Percentiles rank a stretch among this genome's conserved stretches.
phyloP scores from a whole-genome alignment of 2,329 filamentous ascomycete species.

The Cryoendolithus antarcticus region DNA sequence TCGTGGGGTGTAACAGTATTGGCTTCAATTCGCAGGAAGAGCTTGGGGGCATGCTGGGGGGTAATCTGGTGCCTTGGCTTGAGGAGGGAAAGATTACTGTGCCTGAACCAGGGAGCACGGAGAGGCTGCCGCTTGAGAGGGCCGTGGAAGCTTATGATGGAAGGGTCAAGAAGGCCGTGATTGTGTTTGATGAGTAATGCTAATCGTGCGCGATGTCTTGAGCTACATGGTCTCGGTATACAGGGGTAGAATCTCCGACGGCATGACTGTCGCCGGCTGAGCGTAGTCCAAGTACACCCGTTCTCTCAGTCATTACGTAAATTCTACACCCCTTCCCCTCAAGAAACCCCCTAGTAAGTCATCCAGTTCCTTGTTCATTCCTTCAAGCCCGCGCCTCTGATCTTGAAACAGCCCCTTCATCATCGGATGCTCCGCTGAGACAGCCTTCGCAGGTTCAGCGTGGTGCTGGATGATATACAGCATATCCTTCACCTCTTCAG shows the following conservation, averaged over 20 bases:
- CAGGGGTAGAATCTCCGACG: too few relatives aligned
- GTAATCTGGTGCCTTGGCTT: slow-evolving; percentile 3
- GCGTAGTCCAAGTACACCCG: too few relatives aligned
- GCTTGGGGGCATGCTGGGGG: slow-evolving; percentile 4
- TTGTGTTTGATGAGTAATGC: slow-evolving; percentile 3
- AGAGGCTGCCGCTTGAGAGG: slow-evolving; percentile 2
- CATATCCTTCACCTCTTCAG: slow-evolving; percentile 74
- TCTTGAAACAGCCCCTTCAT: slow-evolving; percentile 71
- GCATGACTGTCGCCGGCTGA: too few relatives aligned
- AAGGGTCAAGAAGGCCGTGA: slow-evolving; percentile 6
- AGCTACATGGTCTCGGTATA: too few relatives aligned
- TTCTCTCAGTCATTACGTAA: neutral
- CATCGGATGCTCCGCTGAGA: slow-evolving; percentile 72
- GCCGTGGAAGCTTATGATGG: slow-evolving; percentile 5
- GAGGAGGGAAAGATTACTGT: slow-evolving; percentile 2
- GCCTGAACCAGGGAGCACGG: slow-evolving; percentile 1
- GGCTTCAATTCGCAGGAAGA: slow-evolving; percentile 4
- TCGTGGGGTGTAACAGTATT: slow-evolving; percentile 6
- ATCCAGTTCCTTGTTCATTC: slow-evolving; percentile 84
- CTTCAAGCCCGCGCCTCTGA: slow-evolving; percentile 72
- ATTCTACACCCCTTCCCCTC: slow-evolving; percentile 3
- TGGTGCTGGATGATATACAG: slow-evolving; percentile 84
- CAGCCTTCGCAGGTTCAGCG: slow-evolving; percentile 18
- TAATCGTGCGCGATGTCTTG: too few relatives aligned
- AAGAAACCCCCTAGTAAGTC: slow-evolving; percentile 17